Percentiles rank a stretch among this genome's conserved stretches.
Evolutionary conservation across 2,329 filamentous ascomycete genomes (phyloP).

Genomic region (Fusarium penzigii): DNA sequence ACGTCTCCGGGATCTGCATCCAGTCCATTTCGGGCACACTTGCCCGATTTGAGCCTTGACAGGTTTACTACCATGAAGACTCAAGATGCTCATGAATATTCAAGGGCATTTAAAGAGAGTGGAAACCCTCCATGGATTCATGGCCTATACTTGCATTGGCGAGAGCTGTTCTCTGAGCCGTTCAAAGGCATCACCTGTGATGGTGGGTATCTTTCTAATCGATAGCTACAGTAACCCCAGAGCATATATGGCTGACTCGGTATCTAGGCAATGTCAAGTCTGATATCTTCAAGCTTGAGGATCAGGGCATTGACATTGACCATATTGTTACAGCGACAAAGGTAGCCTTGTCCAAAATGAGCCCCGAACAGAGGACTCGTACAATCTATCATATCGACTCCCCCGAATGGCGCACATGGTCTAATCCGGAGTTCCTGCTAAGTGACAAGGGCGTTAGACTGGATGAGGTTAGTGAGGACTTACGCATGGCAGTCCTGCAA

Average conservation of each 20-base stretch:
- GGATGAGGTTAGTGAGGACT: conserved; percentile 53
- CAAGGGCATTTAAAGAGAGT: conserved; percentile 57
- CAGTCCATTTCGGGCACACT: conserved; percentile 51
- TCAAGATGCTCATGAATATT: conserved; percentile 65
- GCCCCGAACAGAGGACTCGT: conserved; percentile 41
- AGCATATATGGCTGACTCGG: too few species aligned
- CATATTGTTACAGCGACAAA: conserved; percentile 53
- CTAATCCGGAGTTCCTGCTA: conserved; percentile 73
- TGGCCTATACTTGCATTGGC: conserved; percentile 60
- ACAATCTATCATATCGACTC: conserved; percentile 65
- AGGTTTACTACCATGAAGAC: conserved; percentile 62
- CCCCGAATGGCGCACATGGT: conserved; percentile 69
- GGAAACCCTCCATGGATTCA: conserved; percentile 68
- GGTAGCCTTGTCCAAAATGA: conserved; percentile 42
- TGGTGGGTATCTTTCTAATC: conserved; percentile 43
- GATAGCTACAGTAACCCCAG: conserved; percentile 3
- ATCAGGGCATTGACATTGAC: conserved; percentile 63
- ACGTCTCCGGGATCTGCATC: too few species aligned
- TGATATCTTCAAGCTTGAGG: conserved; percentile 58
- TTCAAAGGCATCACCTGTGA: conserved; percentile 71
- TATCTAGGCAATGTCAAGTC: conserved; percentile 53
- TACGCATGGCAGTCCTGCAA: conserved; percentile 52
- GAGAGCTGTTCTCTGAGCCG: conserved; percentile 61
- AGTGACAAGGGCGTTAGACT: conserved; percentile 69
- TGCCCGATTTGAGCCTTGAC: conserved; percentile 61